Base-by-base conservation (phyloP, 768 basidiomycete genomes). In the Russula dissimulans region DNA sequence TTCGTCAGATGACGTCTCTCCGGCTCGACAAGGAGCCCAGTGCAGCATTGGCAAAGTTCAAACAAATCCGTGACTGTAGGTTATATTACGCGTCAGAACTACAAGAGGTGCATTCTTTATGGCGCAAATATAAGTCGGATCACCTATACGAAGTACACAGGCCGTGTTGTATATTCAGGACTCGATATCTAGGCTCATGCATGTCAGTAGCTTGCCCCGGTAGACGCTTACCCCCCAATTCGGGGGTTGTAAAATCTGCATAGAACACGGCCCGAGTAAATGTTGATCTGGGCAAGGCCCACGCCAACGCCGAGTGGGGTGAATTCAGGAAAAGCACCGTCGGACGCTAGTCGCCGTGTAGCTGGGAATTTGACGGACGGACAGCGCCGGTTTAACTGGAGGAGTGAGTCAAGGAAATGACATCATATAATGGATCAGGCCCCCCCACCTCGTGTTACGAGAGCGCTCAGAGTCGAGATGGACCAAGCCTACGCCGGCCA, bases 261-360 rank as follows among this genome's bases (percentile, higher is more conserved):
- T 95, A 97, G 73, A 97, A 92, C 2, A 82, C 94, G 38, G 91
- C 83, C 83, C 11, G 87, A 88, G 72, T 97, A 97, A 15, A 95
- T 93, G 69, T 90, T 84, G 64, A 97, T 81, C 7, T 85, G 79
- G 42, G 95, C 92, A 0, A 86, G 90, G 52, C 94, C 78, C 42
- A 93, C 91, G 26, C 94, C 94, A 1, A 91, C 75, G 6, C 94
- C 94, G 18, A 97, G 74, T 5, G 95, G 79, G 11, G 83, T 79
- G 66, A 90, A 81, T 2, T 79, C 72, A 9, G 87, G 82, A 6
- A 82, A 71, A 10, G 81, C 79, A 15, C 81, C 71, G 66, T 83
- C 87, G 36, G 87, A 81, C 18, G 85, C 83, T 22, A 89, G 77
- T 17, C 69, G 77, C 26, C 92, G 74, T 5, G 77, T 78, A 46